Base-by-base conservation (phyloP, 1,284 basidiomycete genomes). In the Gymnopus androsaceus region DNA sequence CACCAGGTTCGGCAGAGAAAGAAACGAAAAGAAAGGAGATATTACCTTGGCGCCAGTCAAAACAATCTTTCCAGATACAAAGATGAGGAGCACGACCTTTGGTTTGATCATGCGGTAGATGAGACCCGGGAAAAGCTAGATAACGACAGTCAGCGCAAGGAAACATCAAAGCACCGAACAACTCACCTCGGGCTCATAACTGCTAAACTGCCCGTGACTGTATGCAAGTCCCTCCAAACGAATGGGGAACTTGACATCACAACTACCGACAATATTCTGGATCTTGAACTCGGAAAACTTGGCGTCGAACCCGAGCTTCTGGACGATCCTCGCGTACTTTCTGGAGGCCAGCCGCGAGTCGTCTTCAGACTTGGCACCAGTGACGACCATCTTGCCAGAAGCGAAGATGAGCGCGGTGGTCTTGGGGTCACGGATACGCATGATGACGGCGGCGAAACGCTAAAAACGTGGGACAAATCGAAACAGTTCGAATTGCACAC, bases 41-140 rank as follows among this genome's bases (percentile, higher is more conserved):
- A 38, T 78, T 74, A 94, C 95, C 88, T 99, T 99, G 44, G 96
- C 97, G 72, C 97, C 96, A 15, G 97, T 99, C 67, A 99, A 79
- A 59, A 99, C 96, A 66, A 99, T 98, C 81, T 99, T 99, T 58
- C 97, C 97, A 17, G 95, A 98, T 11, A 99, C 97, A 75, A 99
- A 99, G 70, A 99, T 99, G 56, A 99, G 82, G 33, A 99, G 78
- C 52, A 99, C 97, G 62, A 99, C 97, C 77, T 99, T 99, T 12
- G 97, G 97, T 75, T 99, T 98, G 76, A 98, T 92, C 97, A 99
- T 99, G 66, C 97, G 92, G 71, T 99, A 99, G 72, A 99, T 99
- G 45, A 99, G 83, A 67, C 97, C 96, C 57, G 97, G 97, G 87
- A 99, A 99, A 55, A 99, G 79, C 94, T 98, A 63, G 12, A 21